Evolutionary conservation across 208 protist species (phyloP).

Genomic region (Acanthamoeba royreba): DNA sequence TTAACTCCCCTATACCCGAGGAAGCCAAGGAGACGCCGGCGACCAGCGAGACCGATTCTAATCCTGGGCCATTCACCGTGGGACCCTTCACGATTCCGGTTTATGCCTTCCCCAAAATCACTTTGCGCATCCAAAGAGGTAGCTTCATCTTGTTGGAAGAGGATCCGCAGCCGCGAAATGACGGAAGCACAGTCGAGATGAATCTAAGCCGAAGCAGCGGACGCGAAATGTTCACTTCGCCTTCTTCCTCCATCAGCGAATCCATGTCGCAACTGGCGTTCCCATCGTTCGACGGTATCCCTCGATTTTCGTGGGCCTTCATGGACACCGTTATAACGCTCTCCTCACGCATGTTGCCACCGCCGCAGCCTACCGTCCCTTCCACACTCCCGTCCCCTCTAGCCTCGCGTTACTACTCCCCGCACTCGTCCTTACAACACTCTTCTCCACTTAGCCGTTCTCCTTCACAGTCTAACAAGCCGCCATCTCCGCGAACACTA

Average conservation of each 20-base stretch:
- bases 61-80: background rate
- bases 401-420: background rate
- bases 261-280: background rate
- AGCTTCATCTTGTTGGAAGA: background rate
- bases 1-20: background rate
- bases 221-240: background rate
- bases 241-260: background rate
- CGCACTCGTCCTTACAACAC: background rate
- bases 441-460: background rate
- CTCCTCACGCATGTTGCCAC: background rate
- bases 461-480: background rate
- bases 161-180: background rate
- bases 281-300: background rate
- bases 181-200: background rate
- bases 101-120: constrained; percentile 1
- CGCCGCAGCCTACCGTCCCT: background rate
- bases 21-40: background rate
- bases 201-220: background rate
- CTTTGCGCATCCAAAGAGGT: background rate
- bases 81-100: background rate
- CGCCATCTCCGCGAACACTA: background rate
- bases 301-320: background rate
- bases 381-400: background rate
- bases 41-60: background rate
- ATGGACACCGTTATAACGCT: background rate